phyloP scores from a whole-genome alignment of 345 rosid species.

The Noccaea caerulescens region DNA sequence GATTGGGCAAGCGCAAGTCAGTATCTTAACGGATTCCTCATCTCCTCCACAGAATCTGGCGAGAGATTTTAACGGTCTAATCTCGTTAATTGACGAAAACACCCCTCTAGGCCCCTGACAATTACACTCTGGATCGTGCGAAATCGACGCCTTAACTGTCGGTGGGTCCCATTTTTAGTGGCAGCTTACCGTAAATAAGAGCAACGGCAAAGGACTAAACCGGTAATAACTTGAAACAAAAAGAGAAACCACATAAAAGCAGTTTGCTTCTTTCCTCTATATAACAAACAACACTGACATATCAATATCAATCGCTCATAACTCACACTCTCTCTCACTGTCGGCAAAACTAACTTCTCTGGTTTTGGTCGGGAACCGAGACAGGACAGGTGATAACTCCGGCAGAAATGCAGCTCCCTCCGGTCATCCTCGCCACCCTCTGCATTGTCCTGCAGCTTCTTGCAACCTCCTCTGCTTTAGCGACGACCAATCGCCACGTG shows the following conservation, averaged over 20 bases:
- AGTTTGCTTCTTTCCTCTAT: constrained; percentile 35
- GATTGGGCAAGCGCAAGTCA: constrained; percentile 19
- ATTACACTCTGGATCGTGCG: constrained; percentile 49
- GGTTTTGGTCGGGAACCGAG: background rate
- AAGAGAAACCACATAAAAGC: constrained; percentile 39
- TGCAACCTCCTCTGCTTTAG: background rate
- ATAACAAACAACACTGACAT: constrained; percentile 37
- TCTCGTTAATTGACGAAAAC: constrained; percentile 28
- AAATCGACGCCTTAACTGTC: constrained; percentile 82
- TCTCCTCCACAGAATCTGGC: constrained; percentile 44
- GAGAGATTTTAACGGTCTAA: constrained; percentile 41
- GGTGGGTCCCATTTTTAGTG: constrained; percentile 51
- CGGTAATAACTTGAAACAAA: constrained; percentile 6
- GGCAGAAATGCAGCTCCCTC: constrained; percentile 41
- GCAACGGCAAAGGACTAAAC: constrained; percentile 26
- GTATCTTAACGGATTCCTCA: constrained; percentile 36
- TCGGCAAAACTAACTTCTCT: constrained; percentile 32
- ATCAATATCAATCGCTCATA: constrained; percentile 29
- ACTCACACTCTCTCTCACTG: constrained; percentile 41
- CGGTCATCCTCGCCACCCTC: constrained; percentile 21
- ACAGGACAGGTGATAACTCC: constrained; percentile 37
- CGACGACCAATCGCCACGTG: constrained; percentile 31
- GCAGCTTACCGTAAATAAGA: constrained; percentile 55
- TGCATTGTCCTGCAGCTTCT: constrained; percentile 38
- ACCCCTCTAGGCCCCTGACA: constrained; percentile 44